phyloP scores from a whole-genome alignment of 208 protist species.

The Trypanosoma vivax region DNA sequence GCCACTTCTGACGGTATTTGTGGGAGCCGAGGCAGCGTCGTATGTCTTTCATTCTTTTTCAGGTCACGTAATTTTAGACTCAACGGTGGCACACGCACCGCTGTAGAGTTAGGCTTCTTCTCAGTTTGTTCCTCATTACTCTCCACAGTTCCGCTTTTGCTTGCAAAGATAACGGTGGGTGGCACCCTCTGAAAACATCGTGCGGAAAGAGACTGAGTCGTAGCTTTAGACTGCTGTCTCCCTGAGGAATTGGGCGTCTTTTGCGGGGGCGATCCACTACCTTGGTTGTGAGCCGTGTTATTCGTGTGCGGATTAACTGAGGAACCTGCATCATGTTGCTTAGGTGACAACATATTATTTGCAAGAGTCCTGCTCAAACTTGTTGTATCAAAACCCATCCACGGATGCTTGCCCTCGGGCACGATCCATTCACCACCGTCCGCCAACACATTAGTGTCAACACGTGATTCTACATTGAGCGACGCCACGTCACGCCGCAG shows the following conservation, averaged over 20 bases:
- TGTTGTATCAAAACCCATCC: conserved; percentile 11
- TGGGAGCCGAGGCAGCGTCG: too few species aligned
- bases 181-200: neutral
- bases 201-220: neutral
- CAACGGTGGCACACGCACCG: too few species aligned
- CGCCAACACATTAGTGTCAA: conserved; percentile 22
- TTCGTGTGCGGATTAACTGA: too few species aligned
- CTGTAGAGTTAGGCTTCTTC: too few species aligned
- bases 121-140: neutral
- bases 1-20: too few species aligned
- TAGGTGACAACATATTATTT: too few species aligned
- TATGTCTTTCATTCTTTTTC: neutral
- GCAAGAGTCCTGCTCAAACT: neutral
- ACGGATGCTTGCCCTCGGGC: conserved; percentile 30
- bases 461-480: neutral
- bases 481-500: neutral
- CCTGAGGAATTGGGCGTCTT: neutral
- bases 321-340: too few species aligned
- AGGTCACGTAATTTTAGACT: neutral
- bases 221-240: neutral
- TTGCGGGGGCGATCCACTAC: too few species aligned
- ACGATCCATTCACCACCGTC: conserved; percentile 50
- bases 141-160: neutral
- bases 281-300: too few species aligned
- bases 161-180: neutral